Base-by-base conservation (phyloP, 805 yeast species). In the Kazachstania bromeliacearum region DNA sequence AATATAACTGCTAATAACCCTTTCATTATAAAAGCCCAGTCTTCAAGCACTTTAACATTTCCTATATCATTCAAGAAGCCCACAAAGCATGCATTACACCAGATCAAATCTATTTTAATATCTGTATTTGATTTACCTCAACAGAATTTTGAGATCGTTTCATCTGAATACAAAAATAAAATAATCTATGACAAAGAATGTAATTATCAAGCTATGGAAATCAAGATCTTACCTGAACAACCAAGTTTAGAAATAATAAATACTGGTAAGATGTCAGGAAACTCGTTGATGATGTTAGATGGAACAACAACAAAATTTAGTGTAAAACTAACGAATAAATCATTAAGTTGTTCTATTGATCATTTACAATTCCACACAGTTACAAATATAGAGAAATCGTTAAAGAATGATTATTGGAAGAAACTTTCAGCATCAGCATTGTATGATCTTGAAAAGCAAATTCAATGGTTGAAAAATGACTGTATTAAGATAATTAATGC, bases 11-110 rank as follows among this genome's bases (percentile, higher is more conserved):
- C 25, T 3, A 41, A 43, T 9, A 40, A 42, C 12, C 64, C 61
- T 6, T 50, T 63, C 23, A 46, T 54, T 2, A 45, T 74, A 7
- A 57, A 57, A 34, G 62, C 77, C 1, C 60, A 55, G 28, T 53
- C 71, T 1, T 40, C 59, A 3, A 48, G 59, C 3, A 43, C 51
- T 4, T 51, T 79, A 5, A 54, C 65, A 12, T 16, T 53, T 8
- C 52, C 54, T 3, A 22, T 55, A 7, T 31, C 35, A 1, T 36
- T 55, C 26, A 42, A 38, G n/a, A 43, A 40, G 13, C 34, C 49
- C 2, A 48, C 59, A 3, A 7, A 33, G 8, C 31, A 42, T 10
- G 31, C 33, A 1, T 22, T 36, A 19, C 44, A 40, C 14, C 25
- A 21, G 3, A 39, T 55, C 9, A 35, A 41, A 10, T 39, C 49